Percentiles rank a stretch among this genome's conserved stretches.
Evolutionary conservation across 2,329 filamentous ascomycete genomes (phyloP).

Genomic region (Aplosporella prunicola): DNA sequence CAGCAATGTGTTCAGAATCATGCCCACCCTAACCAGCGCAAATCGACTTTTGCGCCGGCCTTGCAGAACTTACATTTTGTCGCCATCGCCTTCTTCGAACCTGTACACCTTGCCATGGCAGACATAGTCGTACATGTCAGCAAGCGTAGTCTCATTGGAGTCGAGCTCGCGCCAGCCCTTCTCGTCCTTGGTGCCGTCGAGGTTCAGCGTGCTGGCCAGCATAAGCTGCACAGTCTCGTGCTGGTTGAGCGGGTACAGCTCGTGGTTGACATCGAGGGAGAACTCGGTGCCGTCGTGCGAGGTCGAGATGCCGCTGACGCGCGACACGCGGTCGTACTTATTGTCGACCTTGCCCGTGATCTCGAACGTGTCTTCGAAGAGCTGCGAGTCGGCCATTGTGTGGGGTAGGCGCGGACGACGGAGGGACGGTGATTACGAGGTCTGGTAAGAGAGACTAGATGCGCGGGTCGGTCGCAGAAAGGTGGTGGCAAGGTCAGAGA

Average conservation of each 20-base stretch:
- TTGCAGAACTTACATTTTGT: conserved; percentile 65
- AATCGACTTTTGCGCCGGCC: background rate
- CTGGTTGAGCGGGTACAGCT: conserved; percentile 69
- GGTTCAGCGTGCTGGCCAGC: conserved; percentile 72
- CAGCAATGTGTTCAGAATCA: conserved; percentile 11
- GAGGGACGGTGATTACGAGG: background rate
- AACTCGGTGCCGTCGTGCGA: conserved; percentile 73
- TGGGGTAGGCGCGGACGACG: too few species aligned
- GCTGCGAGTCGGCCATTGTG: conserved; percentile 71
- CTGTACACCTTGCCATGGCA: conserved; percentile 83
- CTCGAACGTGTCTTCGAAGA: conserved; percentile 88
- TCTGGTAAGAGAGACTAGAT: background rate
- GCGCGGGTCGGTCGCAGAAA: background rate
- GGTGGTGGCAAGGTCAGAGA: too few species aligned
- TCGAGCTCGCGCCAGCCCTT: conserved; percentile 62
- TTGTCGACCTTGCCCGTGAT: conserved; percentile 68
- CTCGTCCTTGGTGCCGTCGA: conserved; percentile 64
- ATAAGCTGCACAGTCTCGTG: conserved; percentile 74
- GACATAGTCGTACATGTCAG: conserved; percentile 80
- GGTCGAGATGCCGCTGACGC: conserved; percentile 66
- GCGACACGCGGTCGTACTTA: conserved; percentile 93
- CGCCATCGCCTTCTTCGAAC: conserved; percentile 73
- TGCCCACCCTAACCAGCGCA: conserved; percentile 12
- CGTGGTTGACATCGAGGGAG: conserved; percentile 85
- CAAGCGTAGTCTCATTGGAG: conserved; percentile 38